Evolutionary conservation across 371 early-diverging fungal genomes (phyloP).

Genomic region (Apophysomyces ossiformis): DNA sequence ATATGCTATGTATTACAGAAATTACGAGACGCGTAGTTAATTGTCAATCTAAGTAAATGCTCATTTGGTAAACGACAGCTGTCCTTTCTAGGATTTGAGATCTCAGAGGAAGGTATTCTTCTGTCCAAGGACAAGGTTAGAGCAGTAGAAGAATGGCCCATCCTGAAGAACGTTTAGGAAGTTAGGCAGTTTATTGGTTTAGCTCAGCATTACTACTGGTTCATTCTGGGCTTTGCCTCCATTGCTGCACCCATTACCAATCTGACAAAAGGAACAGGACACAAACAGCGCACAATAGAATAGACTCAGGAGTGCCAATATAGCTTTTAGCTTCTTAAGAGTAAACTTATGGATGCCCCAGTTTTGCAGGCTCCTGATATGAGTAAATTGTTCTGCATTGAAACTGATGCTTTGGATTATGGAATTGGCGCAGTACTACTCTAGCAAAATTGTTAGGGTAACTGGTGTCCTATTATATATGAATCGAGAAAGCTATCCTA

Average conservation of each 20-base stretch:
- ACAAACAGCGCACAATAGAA: constrained; percentile 20
- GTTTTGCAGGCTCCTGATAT: constrained; percentile 33
- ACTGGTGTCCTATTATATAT: constrained; percentile 34
- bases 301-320: constrained; percentile 27
- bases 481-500: constrained; percentile 36
- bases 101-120: constrained; percentile 33
- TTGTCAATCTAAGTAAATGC: constrained; percentile 58
- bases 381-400: constrained; percentile 33
- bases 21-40: constrained; percentile 38
- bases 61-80: constrained; percentile 39
- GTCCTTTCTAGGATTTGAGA: constrained; percentile 47
- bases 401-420: constrained; percentile 37
- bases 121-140: constrained; percentile 33
- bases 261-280: constrained; percentile 32
- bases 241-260: constrained; percentile 47
- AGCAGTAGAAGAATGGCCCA: constrained; percentile 11
- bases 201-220: constrained; percentile 37
- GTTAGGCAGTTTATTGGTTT: constrained; percentile 16
- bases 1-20: constrained; percentile 35
- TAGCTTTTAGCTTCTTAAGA: constrained; percentile 31
- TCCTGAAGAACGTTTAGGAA: too few species aligned
- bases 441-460: constrained; percentile 31
- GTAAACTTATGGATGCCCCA: constrained; percentile 20
- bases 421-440: constrained; percentile 36
- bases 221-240: constrained; percentile 33